These are phyloP conservation scores for Oryza officinalis DNA, from an alignment of 176 grass and related monocot species.

Conservation along the genomic window DNA sequence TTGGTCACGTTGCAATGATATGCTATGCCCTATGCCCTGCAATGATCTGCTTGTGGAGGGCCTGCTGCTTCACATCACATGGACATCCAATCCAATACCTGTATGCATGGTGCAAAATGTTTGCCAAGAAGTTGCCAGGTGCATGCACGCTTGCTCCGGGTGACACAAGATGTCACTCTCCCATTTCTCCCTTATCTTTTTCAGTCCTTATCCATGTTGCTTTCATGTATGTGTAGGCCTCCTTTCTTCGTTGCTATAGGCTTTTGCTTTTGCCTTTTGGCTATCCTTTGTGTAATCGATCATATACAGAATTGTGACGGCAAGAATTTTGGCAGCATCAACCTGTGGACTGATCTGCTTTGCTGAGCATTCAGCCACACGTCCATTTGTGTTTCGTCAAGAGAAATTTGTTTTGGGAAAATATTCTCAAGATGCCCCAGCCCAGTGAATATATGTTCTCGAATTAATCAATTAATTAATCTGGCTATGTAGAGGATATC, in stretches of 20 bases:
- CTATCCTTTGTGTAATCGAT: neutral
- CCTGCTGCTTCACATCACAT: neutral
- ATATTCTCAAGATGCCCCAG: neutral
- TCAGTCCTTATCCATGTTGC: slow-evolving; percentile 47
- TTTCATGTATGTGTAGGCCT: slow-evolving; percentile 32
- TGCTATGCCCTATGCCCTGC: slow-evolving; percentile 29
- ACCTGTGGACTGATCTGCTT: neutral
- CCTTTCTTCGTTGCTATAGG: slow-evolving; percentile 7
- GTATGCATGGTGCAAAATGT: neutral
- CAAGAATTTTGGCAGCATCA: neutral
- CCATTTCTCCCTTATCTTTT: slow-evolving; percentile 4
- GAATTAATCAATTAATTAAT: neutral
- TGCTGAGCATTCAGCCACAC: neutral
- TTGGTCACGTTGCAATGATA: slow-evolving; percentile 45
- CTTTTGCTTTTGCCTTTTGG: slow-evolving; percentile 9
- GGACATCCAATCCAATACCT: slow-evolving; percentile 9
- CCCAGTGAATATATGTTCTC: neutral
- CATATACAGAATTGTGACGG: neutral
- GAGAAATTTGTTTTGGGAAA: neutral
- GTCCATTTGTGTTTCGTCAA: neutral
- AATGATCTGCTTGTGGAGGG: neutral
- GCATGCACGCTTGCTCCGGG: slow-evolving; percentile 37
- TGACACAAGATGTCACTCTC: slow-evolving; percentile 12
- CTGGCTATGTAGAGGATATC: neutral
- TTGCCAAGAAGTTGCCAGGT: slow-evolving; percentile 31